Base-by-base conservation (phyloP, 2,329 filamentous ascomycete genomes). In the Phialophora expanda region DNA sequence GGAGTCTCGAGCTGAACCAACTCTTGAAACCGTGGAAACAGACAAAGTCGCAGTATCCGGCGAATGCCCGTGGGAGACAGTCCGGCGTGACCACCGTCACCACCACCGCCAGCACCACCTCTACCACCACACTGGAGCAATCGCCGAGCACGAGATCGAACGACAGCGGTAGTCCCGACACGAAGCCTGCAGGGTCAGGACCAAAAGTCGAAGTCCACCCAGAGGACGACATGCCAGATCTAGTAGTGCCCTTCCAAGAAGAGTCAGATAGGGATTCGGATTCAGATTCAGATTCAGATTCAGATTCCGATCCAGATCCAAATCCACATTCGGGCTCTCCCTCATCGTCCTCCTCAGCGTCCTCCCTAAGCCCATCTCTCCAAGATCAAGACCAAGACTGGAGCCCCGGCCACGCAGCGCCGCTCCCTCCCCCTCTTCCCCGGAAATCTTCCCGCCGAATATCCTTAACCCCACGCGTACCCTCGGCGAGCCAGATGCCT, bases 401-500 rank as follows among this genome's bases (percentile, higher is more conserved):
- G 26, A 32, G 53, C 53, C 11, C 28, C 6, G 22, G 12, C 3
- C 14, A n/a, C 44, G 0, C 17, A 14, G 2, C n/a, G 24, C 20
- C 14, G 6, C 32, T 30, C 7, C 46, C 48, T 17, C 58, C 58
- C 14, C 46, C 51, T 1, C 46, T 61, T 3, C 58, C 58, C 4
- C 44, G 58, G 7, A 53, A 32, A 41, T 61, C 58, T 20, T 61
- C 58, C 3, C 44, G 28, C 26, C 58, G 58, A 9, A 20, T 22
- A 5, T 51, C 58, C 4, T 38, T 38, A 22, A 55, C 26, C 3
- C 53, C 28, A 14, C 26, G 53, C 0, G 28, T 55, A 1, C 38
- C 38, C 17, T 20, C 38, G 38, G 1, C 38, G 14, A n/a, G 5
- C 38, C 17, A n/a, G 17, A 44, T n/a, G 38, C 38, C 38, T 20